Evolutionary conservation across 2,329 filamentous ascomycete genomes (phyloP), one percentile per base, ranked within the genome.

Genomic region (Tolypocladium ovalisporum): DNA sequence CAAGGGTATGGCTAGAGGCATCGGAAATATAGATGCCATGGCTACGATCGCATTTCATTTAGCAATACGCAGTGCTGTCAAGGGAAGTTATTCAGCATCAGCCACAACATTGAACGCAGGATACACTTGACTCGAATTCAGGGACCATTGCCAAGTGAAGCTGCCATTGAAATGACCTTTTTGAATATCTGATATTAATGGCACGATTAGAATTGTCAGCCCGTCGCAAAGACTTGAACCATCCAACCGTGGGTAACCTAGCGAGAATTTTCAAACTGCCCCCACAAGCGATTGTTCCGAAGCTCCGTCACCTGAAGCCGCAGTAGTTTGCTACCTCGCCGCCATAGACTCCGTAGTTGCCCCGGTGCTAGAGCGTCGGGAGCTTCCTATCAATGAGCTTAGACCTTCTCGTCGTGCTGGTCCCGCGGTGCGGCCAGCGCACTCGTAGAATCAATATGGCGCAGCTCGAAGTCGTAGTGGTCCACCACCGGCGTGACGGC

Each of bases 391-490:
- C 59, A 58, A 56, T 63, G 57, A n/a, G 37, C 58, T 60, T 68
- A 67, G 59, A 68, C 57, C 37, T 66, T 62, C 55, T 72, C 68
- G 52, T 71, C 68, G 32, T 62, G 67, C 54, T 73, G 57, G 51
- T 68, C 63, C 27, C 61, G 66, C 27, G 72, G 62, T 29, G 58
- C 55, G 3, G 56, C 37, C 13, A 59, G 13, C 12, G 52, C 62
- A 34, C 57, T 55, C 5, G 64, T 62, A 22, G 67, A 62, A 53
- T 67, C 64, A 3, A 70, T 66, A 27, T 65, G 64, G 1, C 63
- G 63, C 17, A 75, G 61, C 61, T 74, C 73, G 1, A 72, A 39
- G 19, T 70, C 70, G 3, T 64, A 59, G 4, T 63, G 62, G 49
- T 71, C 65, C 37, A 63, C 58, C 56, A 57, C 13, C 65, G 62